Percentiles rank a stretch among this genome's conserved stretches.
phyloP scores from a whole-genome alignment of 345 rosid genomes.

The Euphorbia pulcherrima region DNA sequence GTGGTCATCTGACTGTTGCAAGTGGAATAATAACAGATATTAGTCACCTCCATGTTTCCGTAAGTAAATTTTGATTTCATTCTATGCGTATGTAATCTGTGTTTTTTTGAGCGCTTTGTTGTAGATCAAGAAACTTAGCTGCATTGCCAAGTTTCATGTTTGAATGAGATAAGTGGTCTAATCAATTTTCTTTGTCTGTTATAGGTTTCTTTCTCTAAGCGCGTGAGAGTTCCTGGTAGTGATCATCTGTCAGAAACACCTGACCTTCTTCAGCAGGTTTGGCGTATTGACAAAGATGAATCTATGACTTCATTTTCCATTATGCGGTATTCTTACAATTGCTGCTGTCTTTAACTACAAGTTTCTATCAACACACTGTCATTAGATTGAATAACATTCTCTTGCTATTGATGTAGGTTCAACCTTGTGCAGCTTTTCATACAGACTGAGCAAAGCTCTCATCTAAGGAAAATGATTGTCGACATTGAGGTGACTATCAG shows the following conservation, averaged over 20 bases:
- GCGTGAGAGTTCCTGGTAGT: constrained; percentile 69
- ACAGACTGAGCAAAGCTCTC: constrained; percentile 55
- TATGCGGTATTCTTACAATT: constrained; percentile 63
- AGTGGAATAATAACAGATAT: constrained; percentile 74
- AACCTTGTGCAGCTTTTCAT: constrained; percentile 79
- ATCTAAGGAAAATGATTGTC: constrained; percentile 75
- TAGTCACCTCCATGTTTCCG: constrained; percentile 65
- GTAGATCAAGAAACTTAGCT: not conserved
- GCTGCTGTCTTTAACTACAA: constrained; percentile 1
- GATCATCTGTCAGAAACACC: constrained; percentile 40
- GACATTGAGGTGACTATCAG: constrained; percentile 75
- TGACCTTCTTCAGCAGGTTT: constrained; percentile 53
- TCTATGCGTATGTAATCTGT: not conserved
- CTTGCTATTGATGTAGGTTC: constrained; percentile 55
- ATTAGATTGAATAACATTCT: not conserved
- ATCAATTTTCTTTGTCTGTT: constrained; percentile 22
- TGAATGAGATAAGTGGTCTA: constrained; percentile 18
- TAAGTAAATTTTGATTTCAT: constrained; percentile 34
- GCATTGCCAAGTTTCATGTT: constrained; percentile 12
- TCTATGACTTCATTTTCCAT: constrained; percentile 65
- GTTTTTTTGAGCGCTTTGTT: not conserved
- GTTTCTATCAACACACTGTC: constrained; percentile 8
- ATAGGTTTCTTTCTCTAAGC: constrained; percentile 80
- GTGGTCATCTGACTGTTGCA: constrained; percentile 52
- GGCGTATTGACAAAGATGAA: constrained; percentile 89